Evolutionary conservation across 2,329 filamentous ascomycete genomes (phyloP), one percentile per base, ranked within the genome.

Genomic region (Trichoderma guizhouense): DNA sequence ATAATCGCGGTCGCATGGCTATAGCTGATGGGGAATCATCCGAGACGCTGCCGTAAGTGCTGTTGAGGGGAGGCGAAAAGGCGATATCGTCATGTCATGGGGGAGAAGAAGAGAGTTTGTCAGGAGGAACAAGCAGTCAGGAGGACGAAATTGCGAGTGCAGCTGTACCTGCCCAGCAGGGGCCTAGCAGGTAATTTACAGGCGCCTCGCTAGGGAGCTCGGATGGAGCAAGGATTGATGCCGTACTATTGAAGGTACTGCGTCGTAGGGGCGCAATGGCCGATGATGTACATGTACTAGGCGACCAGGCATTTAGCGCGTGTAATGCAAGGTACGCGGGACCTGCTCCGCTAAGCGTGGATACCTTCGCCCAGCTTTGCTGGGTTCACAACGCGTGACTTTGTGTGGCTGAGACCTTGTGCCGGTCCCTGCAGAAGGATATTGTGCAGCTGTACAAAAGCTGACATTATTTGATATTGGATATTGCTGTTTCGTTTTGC

Each of bases 1-100:
- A 65, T 57, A 71, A 24, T 72, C 55, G 71, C 55, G 36, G 65
- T 69, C 58, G 75, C 79, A 81, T 81, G 78, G 77, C 78, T 79
- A 74, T 73, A 71, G 69, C 66, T 71, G 73, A 36, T 72, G 74
- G 69, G 30, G 71, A 72, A 62, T 69, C 76, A 74, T 74, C 66
- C 72, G 72, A 66, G 67, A 66, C 68, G 67, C 61, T 67, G 71
- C 47, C 15, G 72, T 62, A 71, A 72, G n/a, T 69, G 66, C 66
- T 69, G 66, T 21, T 69, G 67, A 61, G 28, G 21, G 61, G 36
- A 53, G 47, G 21, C 28, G 21, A 32, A 34, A 69, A 61, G 18
- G 66, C 32, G 67, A 69, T 61, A 62, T 62, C 57, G 67, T 69
- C 67, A 60, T 21, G 57, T 60, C 28, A 30, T 62, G 15, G 36